Percentiles rank a stretch among this genome's conserved stretches.
Conservation (phyloP, 208 protist genomes). For the Leptomonas pyrrhocoris region DNA sequence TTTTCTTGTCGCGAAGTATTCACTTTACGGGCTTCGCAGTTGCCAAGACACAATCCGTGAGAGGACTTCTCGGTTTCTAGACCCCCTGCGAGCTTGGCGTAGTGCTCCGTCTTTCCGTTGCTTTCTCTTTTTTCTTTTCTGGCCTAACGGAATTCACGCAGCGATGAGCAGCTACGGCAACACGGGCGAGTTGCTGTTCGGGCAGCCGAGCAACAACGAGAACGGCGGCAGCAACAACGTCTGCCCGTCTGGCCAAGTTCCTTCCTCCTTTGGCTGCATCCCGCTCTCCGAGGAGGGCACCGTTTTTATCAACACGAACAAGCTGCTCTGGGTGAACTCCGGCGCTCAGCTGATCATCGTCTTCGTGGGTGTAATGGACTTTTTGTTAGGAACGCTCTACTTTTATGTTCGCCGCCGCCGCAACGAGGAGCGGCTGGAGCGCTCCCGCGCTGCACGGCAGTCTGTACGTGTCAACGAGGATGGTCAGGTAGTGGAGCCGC, state of each 20-base stretch:
- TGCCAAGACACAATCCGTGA: too few species aligned
- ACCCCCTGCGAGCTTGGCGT: too few species aligned
- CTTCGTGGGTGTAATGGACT: slow-evolving; percentile 35
- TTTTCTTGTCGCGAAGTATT: too few species aligned
- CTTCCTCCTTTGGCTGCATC: slow-evolving; percentile 38
- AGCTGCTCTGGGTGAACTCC: slow-evolving; percentile 39
- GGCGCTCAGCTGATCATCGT: slow-evolving; percentile 36
- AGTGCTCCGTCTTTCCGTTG: slow-evolving; percentile 4
- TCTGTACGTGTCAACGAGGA: slow-evolving; percentile 36
- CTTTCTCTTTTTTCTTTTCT: background rate
- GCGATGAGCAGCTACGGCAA: background rate
- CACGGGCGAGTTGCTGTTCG: background rate
- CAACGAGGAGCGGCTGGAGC: slow-evolving; percentile 32
- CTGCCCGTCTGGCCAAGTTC: slow-evolving; percentile 22
- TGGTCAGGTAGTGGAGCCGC: slow-evolving; percentile 7
- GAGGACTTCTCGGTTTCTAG: too few species aligned
- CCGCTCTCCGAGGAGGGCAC: slow-evolving; percentile 13
- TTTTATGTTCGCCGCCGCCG: slow-evolving; percentile 36
- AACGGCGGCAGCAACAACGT: background rate
- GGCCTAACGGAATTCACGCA: background rate
- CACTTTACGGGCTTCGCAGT: too few species aligned
- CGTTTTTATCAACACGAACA: slow-evolving; percentile 39
- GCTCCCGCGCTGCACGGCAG: slow-evolving; percentile 24
- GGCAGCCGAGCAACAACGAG: background rate
- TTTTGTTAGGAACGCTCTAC: slow-evolving; percentile 33